phyloP scores from a whole-genome alignment of 768 basidiomycete genomes.

The Tulasnella sp. region DNA sequence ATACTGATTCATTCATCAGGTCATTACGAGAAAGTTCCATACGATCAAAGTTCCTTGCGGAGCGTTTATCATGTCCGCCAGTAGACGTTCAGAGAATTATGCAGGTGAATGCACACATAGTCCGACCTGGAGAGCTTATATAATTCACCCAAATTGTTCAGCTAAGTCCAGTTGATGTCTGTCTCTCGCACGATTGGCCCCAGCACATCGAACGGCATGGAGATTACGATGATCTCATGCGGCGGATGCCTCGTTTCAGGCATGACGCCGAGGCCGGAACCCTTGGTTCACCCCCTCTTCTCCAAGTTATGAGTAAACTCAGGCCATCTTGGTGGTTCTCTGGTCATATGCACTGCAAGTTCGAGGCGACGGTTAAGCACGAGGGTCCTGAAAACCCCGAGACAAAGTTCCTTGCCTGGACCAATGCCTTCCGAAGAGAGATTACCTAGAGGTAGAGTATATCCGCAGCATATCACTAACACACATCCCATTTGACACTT shows the following conservation, averaged over 20 bases:
- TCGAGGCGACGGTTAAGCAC: slow-evolving; percentile 56
- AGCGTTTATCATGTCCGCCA: slow-evolving; percentile 90
- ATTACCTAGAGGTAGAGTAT: slow-evolving; percentile 69
- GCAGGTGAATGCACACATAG: slow-evolving; percentile 34
- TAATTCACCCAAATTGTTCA: slow-evolving; percentile 30
- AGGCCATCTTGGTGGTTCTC: slow-evolving; percentile 88
- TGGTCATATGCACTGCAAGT: slow-evolving; percentile 85
- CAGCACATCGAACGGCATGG: slow-evolving; percentile 78
- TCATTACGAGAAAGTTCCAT: slow-evolving; percentile 78
- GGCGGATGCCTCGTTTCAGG: slow-evolving; percentile 73
- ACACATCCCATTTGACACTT: neutral
- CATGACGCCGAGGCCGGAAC: slow-evolving; percentile 62
- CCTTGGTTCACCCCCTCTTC: slow-evolving; percentile 84
- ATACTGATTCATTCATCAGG: slow-evolving; percentile 41
- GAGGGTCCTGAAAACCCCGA: slow-evolving; percentile 34
- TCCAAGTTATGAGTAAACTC: slow-evolving; percentile 66
- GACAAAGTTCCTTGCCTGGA: slow-evolving; percentile 47
- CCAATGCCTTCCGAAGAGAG: slow-evolving; percentile 70
- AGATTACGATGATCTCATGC: slow-evolving; percentile 59
- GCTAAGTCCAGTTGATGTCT: slow-evolving; percentile 65
- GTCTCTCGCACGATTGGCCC: slow-evolving; percentile 98
- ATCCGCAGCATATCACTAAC: neutral
- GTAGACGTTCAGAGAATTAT: slow-evolving; percentile 77
- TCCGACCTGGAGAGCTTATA: neutral
- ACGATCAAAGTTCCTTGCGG: slow-evolving; percentile 63